Base-by-base conservation (phyloP, 305 asterid species). In the Andrographis paniculata region DNA sequence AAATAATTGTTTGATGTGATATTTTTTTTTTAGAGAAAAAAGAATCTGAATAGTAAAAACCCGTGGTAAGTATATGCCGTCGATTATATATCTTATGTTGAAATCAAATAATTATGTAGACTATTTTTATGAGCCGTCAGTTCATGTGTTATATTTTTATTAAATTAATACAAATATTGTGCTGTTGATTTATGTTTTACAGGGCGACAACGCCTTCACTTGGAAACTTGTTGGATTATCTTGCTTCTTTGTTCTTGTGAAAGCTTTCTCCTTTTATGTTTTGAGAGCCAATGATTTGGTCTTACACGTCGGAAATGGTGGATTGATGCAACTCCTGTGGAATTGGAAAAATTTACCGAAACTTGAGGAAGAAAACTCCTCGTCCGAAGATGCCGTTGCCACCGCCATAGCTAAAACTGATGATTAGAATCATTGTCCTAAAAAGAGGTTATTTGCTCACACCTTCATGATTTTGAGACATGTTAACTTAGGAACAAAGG, bases 301-400 rank as follows among this genome's bases (percentile, higher is more conserved):
- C 33, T 24, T 70, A 61, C 84, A 72, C 36, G 65, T 45, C 53
- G 84, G 77, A 1, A 83, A 79, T 58, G 94, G 91, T 7, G 87
- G 82, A 28, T 44, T 79, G 60, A 66, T 83, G 78, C 84, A 74
- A 55, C 53, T 71, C 4, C 40, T 70, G 3, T 82, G 86, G 86
- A 66, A 50, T 35, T 77, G 74, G 78, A 64, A 42, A 50, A 54
- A 22, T 48, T 50, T 58, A 17, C 43, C 55, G 12, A 42, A 57
- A 48, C 46, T 40, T 33, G 80, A 42, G 19, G 45, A 14, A 20
- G 63, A 50, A 20, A 59, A 56, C 31, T 60, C 56, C 31, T 40
- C 21, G 59, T 19, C 8, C 20, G 71, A 67, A 42, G 60, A 58
- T 59, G 51, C n/a, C n/a, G n/a, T n/a, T 45, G 24, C 43, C 62